phyloP scores from a whole-genome alignment of 2,329 filamentous ascomycete species.

The Catunica adiposa region DNA sequence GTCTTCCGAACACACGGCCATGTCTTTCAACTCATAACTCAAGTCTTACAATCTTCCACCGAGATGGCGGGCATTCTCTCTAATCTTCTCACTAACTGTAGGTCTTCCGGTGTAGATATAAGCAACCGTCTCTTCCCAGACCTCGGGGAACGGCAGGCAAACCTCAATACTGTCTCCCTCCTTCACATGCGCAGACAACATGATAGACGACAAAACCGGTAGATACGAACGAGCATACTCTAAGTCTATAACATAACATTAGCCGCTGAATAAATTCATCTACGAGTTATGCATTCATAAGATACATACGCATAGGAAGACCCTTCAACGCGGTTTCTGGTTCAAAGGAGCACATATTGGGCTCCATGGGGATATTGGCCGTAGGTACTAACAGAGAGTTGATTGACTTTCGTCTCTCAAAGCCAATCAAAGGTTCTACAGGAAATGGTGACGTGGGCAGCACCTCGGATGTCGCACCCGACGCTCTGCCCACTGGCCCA shows the following conservation, averaged over 20 bases:
- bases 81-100: slow-evolving; percentile 29
- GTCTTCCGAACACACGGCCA: too few species aligned
- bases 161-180: slow-evolving; percentile 39
- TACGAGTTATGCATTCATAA: neutral
- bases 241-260: slow-evolving; percentile 24
- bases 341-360: neutral
- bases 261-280: neutral
- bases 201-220: slow-evolving; percentile 37
- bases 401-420: slow-evolving; percentile 11
- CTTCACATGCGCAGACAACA: slow-evolving; percentile 35
- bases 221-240: slow-evolving; percentile 32
- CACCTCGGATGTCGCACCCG: neutral
- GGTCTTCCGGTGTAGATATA: slow-evolving; percentile 38
- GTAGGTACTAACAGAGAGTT: slow-evolving; percentile 2
- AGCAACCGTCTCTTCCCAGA: slow-evolving; percentile 38
- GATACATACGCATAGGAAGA: slow-evolving; percentile 32
- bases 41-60: slow-evolving; percentile 28
- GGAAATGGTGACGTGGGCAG: slow-evolving; percentile 9
- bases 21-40: neutral
- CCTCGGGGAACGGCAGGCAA: slow-evolving; percentile 38
- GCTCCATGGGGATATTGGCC: neutral
- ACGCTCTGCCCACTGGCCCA: neutral
- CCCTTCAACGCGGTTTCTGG: slow-evolving; percentile 17
- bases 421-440: slow-evolving; percentile 8
- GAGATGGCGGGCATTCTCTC: slow-evolving; percentile 37